Evolutionary conservation across 2,329 filamentous ascomycete species (phyloP).

Genomic region (Penicillium sp.): DNA sequence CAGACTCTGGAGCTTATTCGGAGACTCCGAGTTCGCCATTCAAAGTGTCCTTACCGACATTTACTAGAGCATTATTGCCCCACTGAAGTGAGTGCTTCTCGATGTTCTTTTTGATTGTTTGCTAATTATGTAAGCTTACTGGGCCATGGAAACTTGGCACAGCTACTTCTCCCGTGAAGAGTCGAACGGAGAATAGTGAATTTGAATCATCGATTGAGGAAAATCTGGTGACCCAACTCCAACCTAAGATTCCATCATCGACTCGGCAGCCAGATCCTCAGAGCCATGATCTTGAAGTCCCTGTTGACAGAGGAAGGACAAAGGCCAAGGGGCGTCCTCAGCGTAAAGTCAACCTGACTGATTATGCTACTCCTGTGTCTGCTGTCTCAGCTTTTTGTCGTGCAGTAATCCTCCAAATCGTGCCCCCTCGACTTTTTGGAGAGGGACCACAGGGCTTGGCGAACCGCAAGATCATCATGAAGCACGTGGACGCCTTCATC

Average conservation of each 20-base stretch:
- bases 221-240: conserved; percentile 32
- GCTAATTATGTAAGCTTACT: conserved; percentile 22
- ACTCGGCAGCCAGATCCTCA: background rate
- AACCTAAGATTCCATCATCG: conserved; percentile 19
- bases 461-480: conserved; percentile 67
- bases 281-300: background rate
- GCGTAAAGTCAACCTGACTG: conserved; percentile 56
- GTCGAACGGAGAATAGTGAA: conserved; percentile 1
- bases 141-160: conserved; percentile 31
- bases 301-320: background rate
- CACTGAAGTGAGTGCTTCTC: conserved; percentile 43
- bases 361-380: conserved; percentile 67
- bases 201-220: conserved; percentile 22
- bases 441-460: conserved; percentile 53
- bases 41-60: conserved; percentile 76
- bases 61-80: conserved; percentile 83
- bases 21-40: conserved; percentile 71
- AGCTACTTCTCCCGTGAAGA: conserved; percentile 5
- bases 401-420: conserved; percentile 70
- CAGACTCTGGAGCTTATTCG: conserved; percentile 61
- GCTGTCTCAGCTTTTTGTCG: conserved; percentile 86
- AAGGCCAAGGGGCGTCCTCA: background rate
- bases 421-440: conserved; percentile 79
- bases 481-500: conserved; percentile 76
- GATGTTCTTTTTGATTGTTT: background rate